Evolutionary conservation across 768 basidiomycete genomes (phyloP).

Genomic region (Termitomyces sp.): DNA sequence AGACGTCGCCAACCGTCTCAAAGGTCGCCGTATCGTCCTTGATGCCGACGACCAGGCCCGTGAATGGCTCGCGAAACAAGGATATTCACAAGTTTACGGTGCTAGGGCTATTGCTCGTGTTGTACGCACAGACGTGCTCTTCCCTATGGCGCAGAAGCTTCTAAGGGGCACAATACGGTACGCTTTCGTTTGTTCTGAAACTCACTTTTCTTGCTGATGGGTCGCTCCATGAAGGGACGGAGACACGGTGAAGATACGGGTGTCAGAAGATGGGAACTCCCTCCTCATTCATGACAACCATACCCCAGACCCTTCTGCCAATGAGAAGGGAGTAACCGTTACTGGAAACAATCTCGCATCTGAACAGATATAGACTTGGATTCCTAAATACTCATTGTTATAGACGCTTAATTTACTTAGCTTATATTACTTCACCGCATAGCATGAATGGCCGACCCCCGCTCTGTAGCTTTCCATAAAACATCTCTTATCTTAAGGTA

Average conservation of each 20-base stretch:
- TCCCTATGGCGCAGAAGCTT: conserved; percentile 77
- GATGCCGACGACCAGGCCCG: conserved; percentile 60
- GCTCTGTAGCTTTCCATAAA: not conserved
- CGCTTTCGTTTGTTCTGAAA: conserved; percentile 10
- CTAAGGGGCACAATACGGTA: conserved; percentile 75
- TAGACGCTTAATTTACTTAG: not conserved
- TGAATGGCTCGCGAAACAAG: conserved; percentile 66
- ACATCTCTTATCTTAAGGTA: not conserved
- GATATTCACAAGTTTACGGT: conserved; percentile 83
- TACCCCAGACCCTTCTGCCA: conserved; percentile 34
- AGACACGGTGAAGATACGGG: conserved; percentile 55
- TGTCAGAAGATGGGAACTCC: conserved; percentile 30
- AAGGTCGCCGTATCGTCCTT: conserved; percentile 58
- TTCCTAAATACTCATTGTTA: not conserved
- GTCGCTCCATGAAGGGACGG: conserved; percentile 43
- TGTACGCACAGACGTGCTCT: conserved; percentile 74
- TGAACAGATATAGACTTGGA: not conserved
- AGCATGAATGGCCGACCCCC: not conserved
- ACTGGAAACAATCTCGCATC: not conserved
- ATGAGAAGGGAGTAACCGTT: not conserved
- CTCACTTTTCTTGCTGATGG: not conserved
- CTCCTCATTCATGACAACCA: conserved; percentile 65
- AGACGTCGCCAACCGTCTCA: conserved; percentile 67
- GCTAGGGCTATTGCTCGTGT: conserved; percentile 86
- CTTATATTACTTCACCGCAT: not conserved